Evolutionary conservation across 139 green algal genomes (phyloP).

Genomic region (Chlorella vulgaris): DNA sequence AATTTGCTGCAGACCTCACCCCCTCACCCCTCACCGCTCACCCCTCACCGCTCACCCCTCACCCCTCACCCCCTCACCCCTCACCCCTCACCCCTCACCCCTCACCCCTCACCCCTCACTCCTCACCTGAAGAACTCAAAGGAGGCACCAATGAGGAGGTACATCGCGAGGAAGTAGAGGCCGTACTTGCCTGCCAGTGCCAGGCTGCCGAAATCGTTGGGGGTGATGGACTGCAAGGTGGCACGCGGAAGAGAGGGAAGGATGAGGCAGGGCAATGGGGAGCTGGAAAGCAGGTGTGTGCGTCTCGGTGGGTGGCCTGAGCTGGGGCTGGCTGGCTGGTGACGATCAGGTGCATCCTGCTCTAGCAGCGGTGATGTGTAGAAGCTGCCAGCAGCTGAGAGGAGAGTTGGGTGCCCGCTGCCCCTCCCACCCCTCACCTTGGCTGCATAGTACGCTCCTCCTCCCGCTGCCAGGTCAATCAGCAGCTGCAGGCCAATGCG

Average conservation of each 20-base stretch:
- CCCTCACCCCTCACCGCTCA: too few relatives aligned
- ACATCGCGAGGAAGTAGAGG: slow-evolving; percentile 34
- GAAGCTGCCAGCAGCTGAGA: too few relatives aligned
- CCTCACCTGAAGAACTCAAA: slow-evolving; percentile 39
- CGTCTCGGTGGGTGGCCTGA: neutral
- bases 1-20: too few relatives aligned
- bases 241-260: neutral
- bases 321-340: too few relatives aligned
- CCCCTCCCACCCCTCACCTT: too few relatives aligned
- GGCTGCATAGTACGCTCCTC: slow-evolving; percentile 33
- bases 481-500: slow-evolving; percentile 25
- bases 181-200: slow-evolving; percentile 25
- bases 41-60: too few relatives aligned
- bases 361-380: too few relatives aligned
- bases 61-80: too few relatives aligned
- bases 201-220: slow-evolving; percentile 5
- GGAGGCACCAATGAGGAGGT: slow-evolving; percentile 36
- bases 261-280: neutral
- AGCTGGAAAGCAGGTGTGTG: neutral
- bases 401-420: too few relatives aligned
- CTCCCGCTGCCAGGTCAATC: slow-evolving; percentile 14
- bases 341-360: too few relatives aligned
- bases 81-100: too few relatives aligned
- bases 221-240: slow-evolving; percentile 2
- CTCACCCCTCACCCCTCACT: neutral